These are phyloP conservation scores for Wickerhamomyces ciferrii DNA, from an alignment of 805 yeast genomes.

Conservation along the genomic window DNA sequence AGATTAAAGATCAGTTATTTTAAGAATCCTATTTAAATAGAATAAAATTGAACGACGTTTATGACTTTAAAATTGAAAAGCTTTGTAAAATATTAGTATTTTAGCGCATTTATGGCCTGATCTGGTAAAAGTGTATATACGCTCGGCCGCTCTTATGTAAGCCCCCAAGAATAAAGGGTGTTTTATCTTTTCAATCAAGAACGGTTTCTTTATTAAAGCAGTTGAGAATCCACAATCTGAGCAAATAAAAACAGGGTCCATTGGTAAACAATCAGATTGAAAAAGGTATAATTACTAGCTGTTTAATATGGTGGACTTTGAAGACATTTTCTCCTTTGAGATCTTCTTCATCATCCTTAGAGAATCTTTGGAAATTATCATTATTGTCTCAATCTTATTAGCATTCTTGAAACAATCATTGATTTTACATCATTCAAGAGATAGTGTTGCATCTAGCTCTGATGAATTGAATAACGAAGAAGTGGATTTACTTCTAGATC, in stretches of 20 bases:
- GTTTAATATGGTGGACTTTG: slow-evolving; percentile 21
- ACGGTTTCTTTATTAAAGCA: too few relatives aligned
- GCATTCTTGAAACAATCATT: slow-evolving; percentile 64
- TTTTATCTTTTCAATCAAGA: background rate
- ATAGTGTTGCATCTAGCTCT: slow-evolving; percentile 5
- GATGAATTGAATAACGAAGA: slow-evolving; percentile 1
- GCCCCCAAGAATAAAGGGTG: background rate
- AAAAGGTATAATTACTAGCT: too few relatives aligned
- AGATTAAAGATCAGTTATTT: background rate
- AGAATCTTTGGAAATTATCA: slow-evolving; percentile 73
- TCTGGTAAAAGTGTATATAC: background rate
- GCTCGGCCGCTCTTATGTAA: background rate
- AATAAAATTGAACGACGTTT: too few relatives aligned
- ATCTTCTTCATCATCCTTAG: slow-evolving; percentile 68
- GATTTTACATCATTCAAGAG: slow-evolving; percentile 27
- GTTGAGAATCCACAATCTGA: background rate
- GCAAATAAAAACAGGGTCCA: background rate
- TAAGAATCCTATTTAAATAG: background rate
- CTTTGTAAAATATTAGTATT: background rate
- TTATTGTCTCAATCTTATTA: slow-evolving; percentile 67
- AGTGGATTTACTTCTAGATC: slow-evolving; percentile 7
- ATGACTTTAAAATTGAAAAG: too few relatives aligned
- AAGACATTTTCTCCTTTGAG: slow-evolving; percentile 61
- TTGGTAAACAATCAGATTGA: too few relatives aligned
- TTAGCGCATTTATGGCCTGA: background rate